Conservation (phyloP, 2,329 filamentous ascomycete genomes). For the Seiridium unicorne region DNA sequence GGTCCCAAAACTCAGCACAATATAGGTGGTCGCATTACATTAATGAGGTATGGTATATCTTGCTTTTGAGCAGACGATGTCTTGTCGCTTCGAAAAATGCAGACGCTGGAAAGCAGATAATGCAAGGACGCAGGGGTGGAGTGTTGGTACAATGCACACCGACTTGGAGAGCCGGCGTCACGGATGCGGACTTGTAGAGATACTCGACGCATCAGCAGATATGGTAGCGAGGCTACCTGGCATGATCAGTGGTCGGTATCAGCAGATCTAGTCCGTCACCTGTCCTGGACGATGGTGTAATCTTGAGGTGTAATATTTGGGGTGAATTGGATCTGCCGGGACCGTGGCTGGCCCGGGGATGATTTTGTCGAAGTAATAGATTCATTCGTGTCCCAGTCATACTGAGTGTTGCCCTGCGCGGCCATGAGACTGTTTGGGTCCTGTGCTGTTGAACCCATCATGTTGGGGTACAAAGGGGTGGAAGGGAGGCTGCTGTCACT, state of each 20-base stretch:
- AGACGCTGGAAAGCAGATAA: slow-evolving; percentile 9
- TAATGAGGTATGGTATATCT: slow-evolving; percentile 5
- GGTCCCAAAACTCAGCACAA: not conserved
- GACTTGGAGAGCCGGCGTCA: not conserved
- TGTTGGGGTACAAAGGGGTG: slow-evolving; percentile 44
- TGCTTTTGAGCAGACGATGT: slow-evolving; percentile 2
- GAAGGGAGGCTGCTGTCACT: slow-evolving; percentile 42
- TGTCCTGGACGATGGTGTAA: slow-evolving; percentile 27
- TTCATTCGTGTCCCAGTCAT: slow-evolving; percentile 48
- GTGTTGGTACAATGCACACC: not conserved
- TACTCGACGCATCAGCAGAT: not conserved
- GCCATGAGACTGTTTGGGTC: slow-evolving; percentile 28
- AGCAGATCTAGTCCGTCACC: slow-evolving; percentile 4
- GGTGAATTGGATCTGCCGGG: slow-evolving; percentile 45
- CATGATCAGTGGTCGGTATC: not conserved
- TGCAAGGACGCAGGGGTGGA: not conserved
- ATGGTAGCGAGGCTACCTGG: not conserved
- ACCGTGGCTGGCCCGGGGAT: slow-evolving; percentile 34
- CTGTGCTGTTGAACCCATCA: slow-evolving; percentile 40
- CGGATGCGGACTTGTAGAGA: not conserved
- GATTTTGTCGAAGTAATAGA: slow-evolving; percentile 35
- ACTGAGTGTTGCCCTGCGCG: slow-evolving; percentile 41
- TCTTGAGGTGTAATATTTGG: slow-evolving; percentile 44
- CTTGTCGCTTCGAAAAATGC: slow-evolving; percentile 4
- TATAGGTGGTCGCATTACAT: slow-evolving; percentile 5